Base-by-base conservation (phyloP, 2,329 filamentous ascomycete species). In the Uncinocarpus reesii region DNA sequence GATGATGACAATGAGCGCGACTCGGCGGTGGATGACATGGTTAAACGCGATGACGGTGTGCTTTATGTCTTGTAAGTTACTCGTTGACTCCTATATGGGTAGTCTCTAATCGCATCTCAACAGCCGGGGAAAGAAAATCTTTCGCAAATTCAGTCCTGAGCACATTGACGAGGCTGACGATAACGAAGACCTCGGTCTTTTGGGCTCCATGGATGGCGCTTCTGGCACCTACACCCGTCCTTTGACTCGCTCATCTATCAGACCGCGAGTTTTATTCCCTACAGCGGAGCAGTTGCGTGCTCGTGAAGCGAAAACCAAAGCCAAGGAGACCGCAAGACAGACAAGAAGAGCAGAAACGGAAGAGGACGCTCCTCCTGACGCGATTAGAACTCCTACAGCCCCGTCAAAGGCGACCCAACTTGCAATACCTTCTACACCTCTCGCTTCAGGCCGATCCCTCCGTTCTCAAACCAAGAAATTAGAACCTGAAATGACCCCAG, bases 81-180 rank as follows among this genome's bases (percentile, higher is more conserved):
- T 36, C 26, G 6, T 26, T 21, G 43, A 55, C 41, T 34, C 11
- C 10, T 23, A 23, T 42, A 13, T 11, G 18, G 38, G 26, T 23
- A 8, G 34, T 23, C 32, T n/a, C 62, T 70, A 59, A 66, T 54
- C 36, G 13, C 46, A 41, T 21, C 32, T 46, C 42, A 26, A 46
- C 55, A 80, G 77, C 62, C 79, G 79, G 48, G 79, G 79, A 57
- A 78, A 75, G 63, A 80, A 78, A 58, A 64, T 79, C 32, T 79
- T 78, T 64, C 73, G 73, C 58, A 72, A 71, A 53, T 80, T 78
- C 58, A 65, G 68, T 20, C 67, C 72, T 34, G 61, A 63, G 3
- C 59, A 50, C 5, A 61, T 67, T 15, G 65, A 65, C 38, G 61
- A 57, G 6, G 62, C 63, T 42, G 68, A 71, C 15, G 65, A 71